A percentile compares a stretch with the other conserved stretches of the same genome.
Evolutionary conservation across 352 stramenopile species (phyloP).

Genomic region (Plasmopara viticola): DNA sequence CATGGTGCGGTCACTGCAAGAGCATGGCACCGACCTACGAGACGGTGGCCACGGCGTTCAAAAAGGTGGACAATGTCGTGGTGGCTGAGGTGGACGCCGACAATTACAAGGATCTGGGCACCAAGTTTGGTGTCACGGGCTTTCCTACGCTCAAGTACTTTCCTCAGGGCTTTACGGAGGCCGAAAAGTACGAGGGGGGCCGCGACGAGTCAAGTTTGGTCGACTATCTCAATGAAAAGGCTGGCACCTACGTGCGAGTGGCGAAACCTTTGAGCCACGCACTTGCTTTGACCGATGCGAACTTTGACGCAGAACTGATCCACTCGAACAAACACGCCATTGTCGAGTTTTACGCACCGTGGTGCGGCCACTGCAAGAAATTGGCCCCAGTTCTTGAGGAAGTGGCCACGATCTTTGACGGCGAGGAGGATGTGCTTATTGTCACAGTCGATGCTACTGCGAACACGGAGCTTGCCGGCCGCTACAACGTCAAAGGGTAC

Average conservation of each 20-base stretch:
- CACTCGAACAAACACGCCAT: conserved; percentile 82
- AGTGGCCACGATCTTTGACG: conserved; percentile 63
- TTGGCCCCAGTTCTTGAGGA: conserved; percentile 87
- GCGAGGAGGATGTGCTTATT: conserved; percentile 75
- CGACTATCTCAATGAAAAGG: conserved; percentile 71
- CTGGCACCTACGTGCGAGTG: conserved; percentile 63
- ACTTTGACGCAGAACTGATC: conserved; percentile 79
- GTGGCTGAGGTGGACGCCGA: conserved; percentile 89
- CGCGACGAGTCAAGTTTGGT: conserved; percentile 80
- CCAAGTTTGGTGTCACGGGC: conserved; percentile 83
- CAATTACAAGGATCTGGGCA: conserved; percentile 69
- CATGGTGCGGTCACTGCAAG: conserved; percentile 91
- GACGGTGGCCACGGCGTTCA: conserved; percentile 83
- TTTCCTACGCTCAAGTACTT: conserved; percentile 94
- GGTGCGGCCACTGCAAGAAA: conserved; percentile 92
- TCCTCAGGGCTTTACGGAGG: conserved; percentile 59
- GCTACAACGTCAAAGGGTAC: conserved; percentile 87
- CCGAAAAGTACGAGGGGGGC: conserved; percentile 84
- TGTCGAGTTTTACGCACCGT: conserved; percentile 93
- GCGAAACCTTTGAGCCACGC: conserved; percentile 66
- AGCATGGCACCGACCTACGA: conserved; percentile 74
- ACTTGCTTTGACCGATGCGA: conserved; percentile 40
- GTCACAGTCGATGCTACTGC: conserved; percentile 80
- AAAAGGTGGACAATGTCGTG: conserved; percentile 79
- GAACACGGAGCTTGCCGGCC: conserved; percentile 46